These are phyloP conservation scores for Ciborinia camelliae DNA, from an alignment of 2,329 filamentous ascomycete species.

Conservation along the genomic window DNA sequence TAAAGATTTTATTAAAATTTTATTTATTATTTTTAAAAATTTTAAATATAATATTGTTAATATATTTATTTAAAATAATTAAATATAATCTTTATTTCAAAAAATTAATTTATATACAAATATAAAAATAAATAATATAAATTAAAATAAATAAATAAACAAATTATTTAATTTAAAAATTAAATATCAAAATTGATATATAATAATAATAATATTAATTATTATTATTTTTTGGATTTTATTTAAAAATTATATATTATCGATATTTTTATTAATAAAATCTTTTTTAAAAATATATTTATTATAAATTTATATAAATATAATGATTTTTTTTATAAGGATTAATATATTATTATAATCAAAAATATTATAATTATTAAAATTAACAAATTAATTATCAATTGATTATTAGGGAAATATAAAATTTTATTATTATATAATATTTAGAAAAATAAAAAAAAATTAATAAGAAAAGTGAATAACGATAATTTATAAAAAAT, in stretches of 20 bases:
- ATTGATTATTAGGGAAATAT: background rate
- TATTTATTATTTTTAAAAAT: background rate
- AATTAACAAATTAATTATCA: background rate
- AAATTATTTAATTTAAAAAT: background rate
- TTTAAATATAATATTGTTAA: conserved; percentile 1
- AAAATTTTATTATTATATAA: background rate
- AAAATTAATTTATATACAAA: background rate
- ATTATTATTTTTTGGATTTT: background rate
- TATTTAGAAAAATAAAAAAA: background rate
- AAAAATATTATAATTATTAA: background rate
- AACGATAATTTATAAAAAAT: background rate
- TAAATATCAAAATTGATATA: background rate
- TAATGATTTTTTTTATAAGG: background rate
- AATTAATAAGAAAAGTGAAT: too few relatives aligned
- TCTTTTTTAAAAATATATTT: background rate
- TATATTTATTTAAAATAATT: background rate
- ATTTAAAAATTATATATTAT: background rate
- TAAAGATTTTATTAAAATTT: background rate
- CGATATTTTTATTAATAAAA: background rate
- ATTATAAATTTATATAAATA: background rate
- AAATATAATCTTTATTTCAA: background rate
- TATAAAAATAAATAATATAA: background rate
- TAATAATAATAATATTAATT: background rate
- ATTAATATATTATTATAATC: too few relatives aligned
- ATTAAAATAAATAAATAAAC: background rate